Conservation (phyloP, 1,284 basidiomycete species). For the Phaffia rhodozyma region DNA sequence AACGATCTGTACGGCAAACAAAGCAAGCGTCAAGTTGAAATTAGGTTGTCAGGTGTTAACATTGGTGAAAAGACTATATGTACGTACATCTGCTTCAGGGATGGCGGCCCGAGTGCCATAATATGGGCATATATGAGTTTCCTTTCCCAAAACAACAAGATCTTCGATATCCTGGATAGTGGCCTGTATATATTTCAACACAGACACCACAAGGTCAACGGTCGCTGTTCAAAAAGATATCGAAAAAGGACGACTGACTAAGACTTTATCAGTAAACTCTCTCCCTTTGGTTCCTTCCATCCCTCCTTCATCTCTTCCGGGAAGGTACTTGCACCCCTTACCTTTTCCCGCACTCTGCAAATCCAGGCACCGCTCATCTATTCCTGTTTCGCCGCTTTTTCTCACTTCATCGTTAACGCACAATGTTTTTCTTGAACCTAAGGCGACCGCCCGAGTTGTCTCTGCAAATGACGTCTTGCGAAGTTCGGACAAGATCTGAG, state of each 20-base stretch:
- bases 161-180: slow-evolving; percentile 91
- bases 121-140: slow-evolving; percentile 71
- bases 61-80: not conserved
- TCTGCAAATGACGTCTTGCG: slow-evolving; percentile 39
- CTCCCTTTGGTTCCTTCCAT: slow-evolving; percentile 43
- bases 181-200: slow-evolving; percentile 42
- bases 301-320: slow-evolving; percentile 55
- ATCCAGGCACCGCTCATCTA: slow-evolving; percentile 87
- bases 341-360: slow-evolving; percentile 54
- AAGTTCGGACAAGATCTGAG: slow-evolving; percentile 80
- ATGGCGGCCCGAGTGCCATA: slow-evolving; percentile 81
- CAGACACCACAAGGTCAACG: not conserved
- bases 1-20: slow-evolving; percentile 48
- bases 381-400: slow-evolving; percentile 49
- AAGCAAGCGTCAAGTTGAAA: not conserved
- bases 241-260: slow-evolving; percentile 44
- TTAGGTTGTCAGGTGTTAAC: not conserved
- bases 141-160: slow-evolving; percentile 58
- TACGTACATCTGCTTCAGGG: slow-evolving; percentile 71
- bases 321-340: slow-evolving; percentile 65
- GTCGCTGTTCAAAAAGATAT: not conserved
- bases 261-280: slow-evolving; percentile 67
- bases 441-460: slow-evolving; percentile 33
- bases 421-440: slow-evolving; percentile 84
- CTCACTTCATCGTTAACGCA: slow-evolving; percentile 80